Conservation (phyloP, 306 rosid species). For the Clitoria ternatea region DNA sequence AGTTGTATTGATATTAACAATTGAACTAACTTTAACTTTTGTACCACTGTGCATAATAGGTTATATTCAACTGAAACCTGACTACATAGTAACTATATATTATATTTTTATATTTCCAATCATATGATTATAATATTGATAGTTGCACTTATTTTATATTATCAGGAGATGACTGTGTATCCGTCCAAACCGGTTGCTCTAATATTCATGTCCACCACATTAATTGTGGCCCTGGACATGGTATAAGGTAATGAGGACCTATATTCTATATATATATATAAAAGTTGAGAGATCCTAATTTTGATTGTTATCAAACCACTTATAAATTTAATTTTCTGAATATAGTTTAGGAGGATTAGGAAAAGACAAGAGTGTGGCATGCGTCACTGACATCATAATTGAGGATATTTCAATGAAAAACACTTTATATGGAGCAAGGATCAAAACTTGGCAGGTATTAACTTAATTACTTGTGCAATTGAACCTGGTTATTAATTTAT, state of each 20-base stretch:
- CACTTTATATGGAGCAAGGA: constrained; percentile 80
- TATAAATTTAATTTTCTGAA: background rate
- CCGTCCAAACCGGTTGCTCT: constrained; percentile 95
- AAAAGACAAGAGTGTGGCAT: constrained; percentile 63
- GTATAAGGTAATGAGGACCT: constrained; percentile 71
- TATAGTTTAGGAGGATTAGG: constrained; percentile 85
- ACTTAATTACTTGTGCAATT: background rate
- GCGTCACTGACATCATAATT: constrained; percentile 76
- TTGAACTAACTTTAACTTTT: constrained; percentile 34
- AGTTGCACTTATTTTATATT: constrained; percentile 4
- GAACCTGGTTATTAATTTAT: background rate
- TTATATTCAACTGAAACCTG: constrained; percentile 3
- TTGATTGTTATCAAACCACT: background rate
- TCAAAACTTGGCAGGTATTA: constrained; percentile 97
- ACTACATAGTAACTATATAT: constrained; percentile 11
- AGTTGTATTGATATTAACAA: background rate
- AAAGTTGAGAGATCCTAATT: background rate
- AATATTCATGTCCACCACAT: constrained; percentile 83
- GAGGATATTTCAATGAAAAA: constrained; percentile 62
- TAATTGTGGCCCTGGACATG: constrained; percentile 98
- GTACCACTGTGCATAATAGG: constrained; percentile 6
- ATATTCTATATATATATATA: background rate
- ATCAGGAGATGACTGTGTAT: constrained; percentile 96
- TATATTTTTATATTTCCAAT: background rate
- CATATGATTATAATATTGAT: constrained; percentile 7